Evolutionary conservation across 768 basidiomycete genomes (phyloP), one percentile per base, ranked within the genome.

Genomic region (Chlorophyllum brunneum): DNA sequence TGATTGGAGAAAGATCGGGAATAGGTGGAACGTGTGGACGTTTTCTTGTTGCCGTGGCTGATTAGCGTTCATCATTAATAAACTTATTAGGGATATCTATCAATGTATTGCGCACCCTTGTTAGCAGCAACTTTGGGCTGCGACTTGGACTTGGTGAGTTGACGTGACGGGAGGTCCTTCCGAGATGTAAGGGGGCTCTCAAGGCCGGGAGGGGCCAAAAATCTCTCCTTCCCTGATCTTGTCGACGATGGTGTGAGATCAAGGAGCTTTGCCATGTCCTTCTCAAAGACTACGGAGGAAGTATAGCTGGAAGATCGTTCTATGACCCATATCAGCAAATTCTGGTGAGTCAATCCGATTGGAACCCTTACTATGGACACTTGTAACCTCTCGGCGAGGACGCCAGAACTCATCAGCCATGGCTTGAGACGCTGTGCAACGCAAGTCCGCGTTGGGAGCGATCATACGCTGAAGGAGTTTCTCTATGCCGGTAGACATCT

Each of bases 391-490:
- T 49, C 63, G 64, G 51, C 58, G 33, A 22, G 62, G 59, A 5
- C 70, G 65, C 88, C 88, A 93, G 63, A 86, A 92, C 1, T 72
- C 54, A 59, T 92, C 89, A 20, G 59, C 66, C 66, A 89, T 80
- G 0, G 83, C 80, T 46, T 87, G 80, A 4, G 71, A 66, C 1
- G 87, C 82, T 0, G 82, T 90, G 58, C 83, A 87, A 8, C 90
- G 79, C 52, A 90, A 62, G 60, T 91, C 87, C n/a, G 87, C 88
- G 61, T 89, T 89, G 9, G 91, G 88, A 7, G 79, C 71, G 23
- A 91, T 76, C 91, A 93, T 92, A 44, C 85, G 70, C n/a, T 79
- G 77, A 11, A 93, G 67, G 47, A 92, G 71, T 54, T 70, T 77
- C 66, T 93, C 89, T 46, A 80, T 69, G 63, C 75, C 68, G 43